Evolutionary conservation across 768 basidiomycete species (phyloP).

Genomic region (Tylopilus subfusipes): DNA sequence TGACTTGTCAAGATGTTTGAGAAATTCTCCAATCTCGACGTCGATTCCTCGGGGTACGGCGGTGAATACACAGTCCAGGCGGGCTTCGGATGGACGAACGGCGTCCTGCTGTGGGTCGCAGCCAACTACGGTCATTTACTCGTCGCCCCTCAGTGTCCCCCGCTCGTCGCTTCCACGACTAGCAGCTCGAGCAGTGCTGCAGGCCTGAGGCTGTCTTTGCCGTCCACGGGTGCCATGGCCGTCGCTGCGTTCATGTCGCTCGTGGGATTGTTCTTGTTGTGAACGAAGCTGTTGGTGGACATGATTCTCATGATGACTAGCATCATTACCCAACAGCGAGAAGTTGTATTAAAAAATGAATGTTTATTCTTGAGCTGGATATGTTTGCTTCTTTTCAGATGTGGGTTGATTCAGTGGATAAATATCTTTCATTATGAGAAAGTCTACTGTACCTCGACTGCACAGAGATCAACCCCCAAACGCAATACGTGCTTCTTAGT

Average conservation of each 20-base stretch:
- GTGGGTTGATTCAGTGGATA: too few relatives aligned
- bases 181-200: conserved; percentile 4
- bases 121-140: conserved; percentile 61
- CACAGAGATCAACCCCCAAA: too few relatives aligned
- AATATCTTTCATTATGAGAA: too few relatives aligned
- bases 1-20: conserved; percentile 68
- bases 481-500: too few relatives aligned
- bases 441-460: too few relatives aligned
- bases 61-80: conserved; percentile 89
- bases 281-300: too few relatives aligned
- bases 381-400: too few relatives aligned
- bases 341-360: too few relatives aligned
- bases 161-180: conserved; percentile 23
- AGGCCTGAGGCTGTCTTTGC: neutral
- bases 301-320: too few relatives aligned
- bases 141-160: conserved; percentile 61
- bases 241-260: neutral
- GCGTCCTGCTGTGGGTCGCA: conserved; percentile 72
- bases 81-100: conserved; percentile 90
- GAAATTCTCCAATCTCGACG: conserved; percentile 77
- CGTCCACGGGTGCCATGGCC: neutral
- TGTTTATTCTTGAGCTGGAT: too few relatives aligned
- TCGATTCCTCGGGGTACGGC: conserved; percentile 75
- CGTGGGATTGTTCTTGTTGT: conserved; percentile 4
- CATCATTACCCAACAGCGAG: too few relatives aligned